Conservation (phyloP, 176 grass and related monocot genomes). For the Aechmea fasciata region DNA sequence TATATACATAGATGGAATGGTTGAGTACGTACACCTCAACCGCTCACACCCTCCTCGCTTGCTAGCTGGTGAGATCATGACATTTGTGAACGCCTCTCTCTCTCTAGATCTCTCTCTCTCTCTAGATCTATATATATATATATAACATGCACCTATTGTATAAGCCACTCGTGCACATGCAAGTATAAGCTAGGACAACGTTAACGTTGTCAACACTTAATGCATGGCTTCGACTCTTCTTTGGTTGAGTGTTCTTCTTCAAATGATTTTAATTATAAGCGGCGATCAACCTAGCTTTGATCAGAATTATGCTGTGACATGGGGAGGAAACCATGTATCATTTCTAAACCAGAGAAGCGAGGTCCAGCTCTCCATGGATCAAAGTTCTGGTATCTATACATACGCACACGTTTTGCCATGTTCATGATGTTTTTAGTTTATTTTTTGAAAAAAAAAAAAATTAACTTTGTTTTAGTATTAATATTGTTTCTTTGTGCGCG, state of each 20-base stretch:
- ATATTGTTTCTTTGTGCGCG: background rate
- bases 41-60: background rate
- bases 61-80: background rate
- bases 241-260: conserved; percentile 11
- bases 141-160: too few relatives aligned
- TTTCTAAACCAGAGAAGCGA: conserved; percentile 20
- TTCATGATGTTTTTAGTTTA: background rate
- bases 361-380: conserved; percentile 54
- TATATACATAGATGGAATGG: background rate
- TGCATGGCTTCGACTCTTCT: background rate
- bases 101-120: too few relatives aligned
- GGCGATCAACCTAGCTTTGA: conserved; percentile 22
- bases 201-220: background rate
- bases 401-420: background rate
- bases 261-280: conserved; percentile 4
- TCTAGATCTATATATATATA: too few relatives aligned
- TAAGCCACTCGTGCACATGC: too few relatives aligned
- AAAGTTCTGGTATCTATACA: conserved; percentile 32
- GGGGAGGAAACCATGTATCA: conserved; percentile 36
- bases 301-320: conserved; percentile 40
- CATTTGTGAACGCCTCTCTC: too few relatives aligned
- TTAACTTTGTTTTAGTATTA: background rate
- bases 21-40: background rate
- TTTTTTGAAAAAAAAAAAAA: background rate
- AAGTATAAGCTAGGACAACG: too few relatives aligned